These are phyloP conservation scores for Prunus mongolica DNA, from an alignment of 306 rosid genomes.

Conservation along the genomic window DNA sequence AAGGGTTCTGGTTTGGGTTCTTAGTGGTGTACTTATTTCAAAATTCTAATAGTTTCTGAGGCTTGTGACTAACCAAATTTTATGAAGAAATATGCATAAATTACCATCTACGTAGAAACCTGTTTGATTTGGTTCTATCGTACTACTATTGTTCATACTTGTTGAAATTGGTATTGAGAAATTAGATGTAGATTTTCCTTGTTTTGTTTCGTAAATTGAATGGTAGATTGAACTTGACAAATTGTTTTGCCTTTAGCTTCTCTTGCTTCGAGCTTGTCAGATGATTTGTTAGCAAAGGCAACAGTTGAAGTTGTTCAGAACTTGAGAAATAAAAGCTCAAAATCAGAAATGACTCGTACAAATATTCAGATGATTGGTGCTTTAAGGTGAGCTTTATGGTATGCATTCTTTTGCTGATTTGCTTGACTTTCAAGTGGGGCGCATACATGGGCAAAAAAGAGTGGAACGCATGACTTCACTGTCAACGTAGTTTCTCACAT, in stretches of 20 bases:
- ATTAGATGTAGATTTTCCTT: background rate
- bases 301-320: slow-evolving; percentile 68
- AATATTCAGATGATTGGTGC: slow-evolving; percentile 99
- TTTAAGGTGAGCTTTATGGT: slow-evolving; percentile 58
- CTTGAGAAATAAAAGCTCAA: slow-evolving; percentile 62
- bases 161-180: background rate
- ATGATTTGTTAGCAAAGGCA: slow-evolving; percentile 83
- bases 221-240: slow-evolving; percentile 3
- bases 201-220: slow-evolving; percentile 2
- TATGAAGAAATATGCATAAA: background rate
- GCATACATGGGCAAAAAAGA: background rate
- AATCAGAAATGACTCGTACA: slow-evolving; percentile 81
- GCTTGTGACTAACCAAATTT: background rate
- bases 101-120: background rate
- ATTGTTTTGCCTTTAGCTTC: slow-evolving; percentile 59
- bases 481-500: background rate
- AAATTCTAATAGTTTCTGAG: slow-evolving; percentile 3
- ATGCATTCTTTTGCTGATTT: background rate
- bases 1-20: background rate
- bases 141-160: background rate
- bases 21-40: background rate
- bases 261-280: slow-evolving; percentile 90
- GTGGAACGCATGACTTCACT: background rate
- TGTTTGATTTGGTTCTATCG: background rate
- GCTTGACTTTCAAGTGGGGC: background rate